Conservation (phyloP, 768 basidiomycete species). For the Russula lepida region DNA sequence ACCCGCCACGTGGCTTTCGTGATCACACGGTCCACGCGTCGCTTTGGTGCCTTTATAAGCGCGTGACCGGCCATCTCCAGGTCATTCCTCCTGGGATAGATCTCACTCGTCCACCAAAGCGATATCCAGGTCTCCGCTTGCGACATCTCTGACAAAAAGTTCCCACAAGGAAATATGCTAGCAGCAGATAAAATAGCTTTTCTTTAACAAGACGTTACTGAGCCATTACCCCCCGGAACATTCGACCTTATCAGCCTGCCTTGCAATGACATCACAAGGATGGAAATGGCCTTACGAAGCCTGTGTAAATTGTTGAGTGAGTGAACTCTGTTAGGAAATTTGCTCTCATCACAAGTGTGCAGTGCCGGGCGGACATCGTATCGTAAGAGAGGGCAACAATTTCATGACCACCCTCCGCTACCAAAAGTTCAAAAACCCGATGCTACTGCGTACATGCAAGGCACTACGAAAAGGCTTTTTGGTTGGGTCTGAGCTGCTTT, state of each 20-base stretch:
- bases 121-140: conserved; percentile 7
- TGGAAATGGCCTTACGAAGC: neutral
- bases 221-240: neutral
- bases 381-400: neutral
- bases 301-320: neutral
- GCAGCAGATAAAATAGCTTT: neutral
- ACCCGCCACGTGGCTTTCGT: no score
- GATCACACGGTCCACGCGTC: no score
- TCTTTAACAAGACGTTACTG: conserved; percentile 1
- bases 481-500: no score
- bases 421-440: neutral
- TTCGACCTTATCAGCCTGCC: neutral
- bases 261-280: neutral
- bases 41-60: neutral
- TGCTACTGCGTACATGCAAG: neutral
- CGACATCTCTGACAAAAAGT: neutral
- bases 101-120: neutral
- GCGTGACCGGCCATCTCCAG: neutral
- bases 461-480: neutral
- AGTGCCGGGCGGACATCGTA: conserved; percentile 2
- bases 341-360: neutral
- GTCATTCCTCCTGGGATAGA: neutral
- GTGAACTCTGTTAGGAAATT: neutral
- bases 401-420: neutral
- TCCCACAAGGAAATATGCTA: neutral